Evolutionary conservation across 1,139 yeast species (phyloP), one percentile per base, ranked within the genome.

Genomic region (Pichia norvegensis): DNA sequence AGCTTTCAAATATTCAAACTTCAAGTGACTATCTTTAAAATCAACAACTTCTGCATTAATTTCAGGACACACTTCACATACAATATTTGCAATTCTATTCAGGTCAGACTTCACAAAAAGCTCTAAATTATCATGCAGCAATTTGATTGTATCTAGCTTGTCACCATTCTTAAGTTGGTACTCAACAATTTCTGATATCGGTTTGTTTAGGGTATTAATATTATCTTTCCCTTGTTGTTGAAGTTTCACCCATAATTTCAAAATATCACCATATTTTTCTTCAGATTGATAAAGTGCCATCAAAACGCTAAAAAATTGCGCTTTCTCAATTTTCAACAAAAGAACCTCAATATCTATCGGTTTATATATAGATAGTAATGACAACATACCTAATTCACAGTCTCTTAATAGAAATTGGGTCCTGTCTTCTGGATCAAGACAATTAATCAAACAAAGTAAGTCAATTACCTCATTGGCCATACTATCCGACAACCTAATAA

Each of bases 341-440:
- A 85, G 64, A 25, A 64, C 64, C 1, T 67, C 66, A 35, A 69
- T 68, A 52, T 78, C 73, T 1, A 71, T 66, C 0, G 88, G 86
- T 43, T 73, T 77, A 59, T 79, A 81, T 4, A 70, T 66, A 0
- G 90, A 75, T 4, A 88, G 62, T 17, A 88, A 59, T 41, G 86
- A 74, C 55, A 81, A 85, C 16, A 86, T 64, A 1, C 92, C 88
- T 46, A 82, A 65, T 57, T 87, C 92, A 57, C 87, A 76, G 53
- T 85, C 94, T 38, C 69, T 73, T 42, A 68, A 70, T 36, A 70
- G 56, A 2, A 65, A 65, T 27, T 35, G 5, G 9, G n/a, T 14
- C 19, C 27, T n/a, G 11, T 23, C 19, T 11, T 22, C 10, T 8
- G 11, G 36, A 14, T 29, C 31, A 6, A 41, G 13, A 6, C 22